These are phyloP conservation scores for Barnettozyma sucrosica DNA, from an alignment of 805 yeast species.

Conservation along the genomic window DNA sequence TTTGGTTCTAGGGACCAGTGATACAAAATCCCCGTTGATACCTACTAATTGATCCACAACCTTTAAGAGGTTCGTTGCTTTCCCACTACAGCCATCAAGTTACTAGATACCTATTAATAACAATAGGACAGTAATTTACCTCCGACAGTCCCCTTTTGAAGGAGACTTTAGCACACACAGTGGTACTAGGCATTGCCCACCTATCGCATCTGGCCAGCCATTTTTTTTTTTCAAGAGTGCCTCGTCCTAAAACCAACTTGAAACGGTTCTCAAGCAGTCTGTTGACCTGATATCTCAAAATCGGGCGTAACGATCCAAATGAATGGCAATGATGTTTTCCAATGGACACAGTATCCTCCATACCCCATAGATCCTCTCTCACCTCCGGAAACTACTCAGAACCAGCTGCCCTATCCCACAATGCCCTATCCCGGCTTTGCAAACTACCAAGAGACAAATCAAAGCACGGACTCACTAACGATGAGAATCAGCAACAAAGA, in stretches of 20 bases:
- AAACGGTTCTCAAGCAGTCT: not conserved
- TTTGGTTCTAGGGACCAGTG: too few relatives aligned
- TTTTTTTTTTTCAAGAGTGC: not conserved
- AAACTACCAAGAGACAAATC: slow-evolving; percentile 8
- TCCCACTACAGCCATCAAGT: too few relatives aligned
- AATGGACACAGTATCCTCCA: not conserved
- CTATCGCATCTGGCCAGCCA: too few relatives aligned
- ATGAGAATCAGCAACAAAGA: slow-evolving; percentile 12
- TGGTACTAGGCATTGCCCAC: too few relatives aligned
- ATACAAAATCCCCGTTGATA: too few relatives aligned
- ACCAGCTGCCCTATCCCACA: slow-evolving; percentile 15
- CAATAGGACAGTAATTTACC: too few relatives aligned
- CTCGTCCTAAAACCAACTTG: not conserved
- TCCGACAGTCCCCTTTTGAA: too few relatives aligned
- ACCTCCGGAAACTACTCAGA: not conserved
- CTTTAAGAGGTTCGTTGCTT: too few relatives aligned
- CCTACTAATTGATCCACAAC: too few relatives aligned
- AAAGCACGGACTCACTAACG: slow-evolving; percentile 15
- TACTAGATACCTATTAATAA: too few relatives aligned
- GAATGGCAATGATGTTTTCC: not conserved
- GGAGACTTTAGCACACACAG: too few relatives aligned
- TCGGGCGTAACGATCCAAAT: not conserved
- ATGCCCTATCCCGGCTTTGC: slow-evolving; percentile 15
- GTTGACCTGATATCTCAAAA: not conserved
- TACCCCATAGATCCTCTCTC: not conserved